phyloP scores from a whole-genome alignment of 768 basidiomycete species.

The Gyrodon lividus region DNA sequence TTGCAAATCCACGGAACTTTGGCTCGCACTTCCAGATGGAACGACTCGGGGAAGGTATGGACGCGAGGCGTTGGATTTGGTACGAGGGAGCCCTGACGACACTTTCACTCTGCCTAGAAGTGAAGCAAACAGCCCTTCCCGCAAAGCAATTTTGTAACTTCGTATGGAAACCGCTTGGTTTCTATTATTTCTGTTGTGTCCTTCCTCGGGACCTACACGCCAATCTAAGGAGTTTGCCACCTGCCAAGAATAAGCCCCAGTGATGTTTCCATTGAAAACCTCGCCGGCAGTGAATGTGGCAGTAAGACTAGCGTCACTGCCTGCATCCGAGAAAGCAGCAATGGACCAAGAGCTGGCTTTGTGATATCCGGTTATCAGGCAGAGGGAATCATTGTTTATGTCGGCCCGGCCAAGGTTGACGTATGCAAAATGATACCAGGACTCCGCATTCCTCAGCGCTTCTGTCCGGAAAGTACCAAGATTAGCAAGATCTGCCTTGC shows the following conservation, averaged over 20 bases:
- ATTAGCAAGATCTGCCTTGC: background rate
- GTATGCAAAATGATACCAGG: constrained; percentile 27
- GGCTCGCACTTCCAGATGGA: too few species aligned
- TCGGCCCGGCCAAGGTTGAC: background rate
- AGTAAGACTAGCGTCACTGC: too few species aligned
- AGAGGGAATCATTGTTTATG: constrained; percentile 12
- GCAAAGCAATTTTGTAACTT: background rate
- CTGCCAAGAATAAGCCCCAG: background rate
- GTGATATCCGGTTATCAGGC: constrained; percentile 28
- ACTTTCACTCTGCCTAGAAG: background rate
- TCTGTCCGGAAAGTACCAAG: constrained; percentile 12
- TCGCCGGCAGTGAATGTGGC: background rate
- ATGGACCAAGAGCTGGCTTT: constrained; percentile 27
- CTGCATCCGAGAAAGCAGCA: constrained; percentile 9
- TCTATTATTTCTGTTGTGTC: background rate
- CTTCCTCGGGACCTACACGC: background rate
- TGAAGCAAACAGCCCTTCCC: background rate
- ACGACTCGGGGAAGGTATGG: too few species aligned
- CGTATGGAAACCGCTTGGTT: background rate
- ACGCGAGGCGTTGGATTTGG: too few species aligned
- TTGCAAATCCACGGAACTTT: too few species aligned
- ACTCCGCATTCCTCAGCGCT: constrained; percentile 12
- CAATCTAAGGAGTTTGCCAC: background rate
- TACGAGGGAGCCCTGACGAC: background rate
- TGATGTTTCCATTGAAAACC: background rate